Conservation (phyloP, 148 eudicot genomes). For the Silene uniflora region DNA sequence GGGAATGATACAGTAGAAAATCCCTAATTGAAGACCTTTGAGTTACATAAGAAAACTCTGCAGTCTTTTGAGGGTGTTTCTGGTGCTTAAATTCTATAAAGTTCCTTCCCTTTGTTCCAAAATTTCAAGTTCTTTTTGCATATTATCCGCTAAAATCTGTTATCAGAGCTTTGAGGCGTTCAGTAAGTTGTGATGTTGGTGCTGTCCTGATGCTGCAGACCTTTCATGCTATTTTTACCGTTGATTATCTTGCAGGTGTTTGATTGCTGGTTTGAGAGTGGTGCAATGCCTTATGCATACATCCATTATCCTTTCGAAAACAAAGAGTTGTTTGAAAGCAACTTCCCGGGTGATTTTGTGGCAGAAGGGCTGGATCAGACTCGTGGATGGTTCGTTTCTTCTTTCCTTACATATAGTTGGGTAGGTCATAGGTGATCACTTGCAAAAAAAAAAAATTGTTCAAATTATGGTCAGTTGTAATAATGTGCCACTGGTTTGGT, state of each 20-base stretch:
- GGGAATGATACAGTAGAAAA: too few species aligned
- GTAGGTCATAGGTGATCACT: neutral
- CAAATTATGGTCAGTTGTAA: neutral
- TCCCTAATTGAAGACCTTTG: too few species aligned
- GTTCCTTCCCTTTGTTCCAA: too few species aligned
- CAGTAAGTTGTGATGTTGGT: too few species aligned
- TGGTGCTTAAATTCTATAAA: too few species aligned
- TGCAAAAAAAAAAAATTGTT: neutral
- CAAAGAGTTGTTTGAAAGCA: conserved; percentile 68
- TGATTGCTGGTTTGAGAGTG: conserved; percentile 99
- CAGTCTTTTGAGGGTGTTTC: too few species aligned
- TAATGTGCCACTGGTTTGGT: neutral
- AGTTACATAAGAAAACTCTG: too few species aligned
- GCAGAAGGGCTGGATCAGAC: conserved; percentile 99
- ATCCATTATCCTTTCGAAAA: conserved; percentile 98
- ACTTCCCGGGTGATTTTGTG: conserved; percentile 95
- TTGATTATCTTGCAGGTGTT: conserved; percentile 53
- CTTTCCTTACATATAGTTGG: neutral
- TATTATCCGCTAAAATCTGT: neutral
- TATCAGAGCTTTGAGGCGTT: neutral
- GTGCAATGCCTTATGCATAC: conserved; percentile 98
- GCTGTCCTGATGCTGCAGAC: neutral
- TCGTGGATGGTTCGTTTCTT: conserved; percentile 81
- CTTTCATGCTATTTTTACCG: neutral
- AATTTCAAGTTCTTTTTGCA: too few species aligned